phyloP scores from a whole-genome alignment of 805 yeast genomes.

The Monosporozyma solicola region DNA sequence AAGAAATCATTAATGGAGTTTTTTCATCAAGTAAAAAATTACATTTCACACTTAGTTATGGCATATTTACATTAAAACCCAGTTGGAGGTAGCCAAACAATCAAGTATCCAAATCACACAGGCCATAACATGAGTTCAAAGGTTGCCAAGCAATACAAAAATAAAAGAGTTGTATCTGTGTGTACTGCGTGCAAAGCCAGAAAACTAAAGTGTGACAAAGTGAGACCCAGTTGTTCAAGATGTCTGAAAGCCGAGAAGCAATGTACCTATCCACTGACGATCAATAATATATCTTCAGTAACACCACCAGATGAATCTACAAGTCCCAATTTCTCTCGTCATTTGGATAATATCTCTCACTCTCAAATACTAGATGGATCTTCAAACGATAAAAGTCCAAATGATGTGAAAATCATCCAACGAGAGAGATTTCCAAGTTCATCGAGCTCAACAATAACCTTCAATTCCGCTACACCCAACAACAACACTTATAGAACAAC shows the following conservation, averaged over 20 bases:
- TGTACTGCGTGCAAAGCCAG: constrained; percentile 12
- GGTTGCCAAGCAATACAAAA: neutral
- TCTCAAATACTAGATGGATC: neutral
- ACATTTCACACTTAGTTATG: too few species aligned
- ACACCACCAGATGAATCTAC: constrained; percentile 3
- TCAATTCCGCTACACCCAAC: neutral
- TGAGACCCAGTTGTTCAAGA: constrained; percentile 14
- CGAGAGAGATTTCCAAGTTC: neutral
- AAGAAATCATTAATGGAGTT: too few species aligned
- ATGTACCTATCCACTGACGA: constrained; percentile 10
- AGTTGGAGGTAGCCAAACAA: neutral
- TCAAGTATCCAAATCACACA: neutral
- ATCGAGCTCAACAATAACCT: neutral
- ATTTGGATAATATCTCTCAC: neutral
- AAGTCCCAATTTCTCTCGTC: neutral
- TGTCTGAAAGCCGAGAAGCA: constrained; percentile 7
- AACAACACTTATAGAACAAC: neutral
- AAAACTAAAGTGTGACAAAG: constrained; percentile 18
- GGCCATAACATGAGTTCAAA: neutral
- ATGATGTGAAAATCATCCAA: neutral
- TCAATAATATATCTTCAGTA: neutral
- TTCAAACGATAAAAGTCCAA: neutral
- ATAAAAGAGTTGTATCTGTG: constrained; percentile 8
- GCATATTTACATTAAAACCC: neutral
- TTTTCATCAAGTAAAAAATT: too few species aligned